Evolutionary conservation across 2,329 filamentous ascomycete genomes (phyloP), one percentile per base, ranked within the genome.

Genomic region (Colletotrichum sp.): DNA sequence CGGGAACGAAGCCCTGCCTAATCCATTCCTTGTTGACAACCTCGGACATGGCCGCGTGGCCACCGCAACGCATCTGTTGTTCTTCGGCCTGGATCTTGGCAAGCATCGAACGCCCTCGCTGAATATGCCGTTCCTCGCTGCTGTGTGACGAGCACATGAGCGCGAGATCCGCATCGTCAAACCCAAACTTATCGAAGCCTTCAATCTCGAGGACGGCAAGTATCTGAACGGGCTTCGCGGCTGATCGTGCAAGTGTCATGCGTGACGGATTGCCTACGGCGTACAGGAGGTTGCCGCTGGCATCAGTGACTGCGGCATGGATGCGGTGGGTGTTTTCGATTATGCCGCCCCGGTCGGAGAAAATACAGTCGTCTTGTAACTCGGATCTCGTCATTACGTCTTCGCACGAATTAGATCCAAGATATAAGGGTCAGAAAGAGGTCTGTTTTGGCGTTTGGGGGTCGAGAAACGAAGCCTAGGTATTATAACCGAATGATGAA

Each of bases 1-100:
- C 44, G 1, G 44, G n/a, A 3, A 52, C 44, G 0, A 52, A 21
- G 0, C 6, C 3, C 0, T 21, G 18, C 44, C n/a, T 52, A 12
- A 21, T 52, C 44, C 44, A 52, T 21, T 52, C 44, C 44, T 52
- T 52, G 44, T 52, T 52, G n/a, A 52, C 44, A n/a, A 18, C n/a
- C 44, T 52, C 44, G 6, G 44, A 52, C n/a, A 52, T 10, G 6
- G 44, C 44, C 10, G 44, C 44, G 44, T 52, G 44, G n/a, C 44
- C n/a, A 21, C 44, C 44, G 16, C 44, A 52, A 21, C 44, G 44
- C 44, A 52, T 21, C 6, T 21, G 44, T 8, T 8, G 3, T 13
- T 52, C 44, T 52, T 52, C n/a, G 6, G n/a, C 18, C 44, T 21
- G 44, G 10, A 52, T 52, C n/a, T 52, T 52, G n/a, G 44, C 44